Conservation (phyloP, 2,329 filamentous ascomycete genomes). For the Calonectria naviculata region DNA sequence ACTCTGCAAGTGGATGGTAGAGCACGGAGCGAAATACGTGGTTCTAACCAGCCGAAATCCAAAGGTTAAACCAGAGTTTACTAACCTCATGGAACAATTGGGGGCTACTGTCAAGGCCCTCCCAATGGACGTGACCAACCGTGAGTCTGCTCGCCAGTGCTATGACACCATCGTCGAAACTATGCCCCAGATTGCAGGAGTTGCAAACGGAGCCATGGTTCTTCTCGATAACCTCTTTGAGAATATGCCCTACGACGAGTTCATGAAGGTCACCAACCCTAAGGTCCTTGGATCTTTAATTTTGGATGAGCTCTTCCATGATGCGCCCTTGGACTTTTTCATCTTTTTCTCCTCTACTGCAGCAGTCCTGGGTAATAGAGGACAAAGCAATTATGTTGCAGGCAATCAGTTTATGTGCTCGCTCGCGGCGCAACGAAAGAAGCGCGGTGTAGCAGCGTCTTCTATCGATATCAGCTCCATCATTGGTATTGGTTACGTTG, state of each 20-base stretch:
- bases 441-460: constrained; percentile 25
- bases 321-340: constrained; percentile 51
- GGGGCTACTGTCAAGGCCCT: constrained; percentile 19
- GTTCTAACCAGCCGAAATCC: constrained; percentile 53
- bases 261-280: constrained; percentile 43
- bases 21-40: constrained; percentile 49
- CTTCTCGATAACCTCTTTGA: constrained; percentile 48
- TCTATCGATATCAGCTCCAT: constrained; percentile 4
- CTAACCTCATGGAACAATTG: constrained; percentile 25
- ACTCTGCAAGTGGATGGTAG: constrained; percentile 52
- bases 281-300: constrained; percentile 50
- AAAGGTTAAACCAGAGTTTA: constrained; percentile 42
- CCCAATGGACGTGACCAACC: constrained; percentile 20
- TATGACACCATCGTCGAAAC: constrained; percentile 23
- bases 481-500: neutral
- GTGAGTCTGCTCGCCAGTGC: constrained; percentile 15
- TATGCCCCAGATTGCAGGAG: constrained; percentile 52
- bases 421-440: neutral
- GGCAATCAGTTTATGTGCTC: neutral
- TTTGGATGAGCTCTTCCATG: constrained; percentile 45
- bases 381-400: neutral
- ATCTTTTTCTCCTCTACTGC: constrained; percentile 32
- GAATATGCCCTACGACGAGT: constrained; percentile 44
- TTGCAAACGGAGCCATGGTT: constrained; percentile 57
- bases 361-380: neutral